A percentile compares a stretch with the other conserved stretches of the same genome.
Conservation (phyloP, 495 filamentous ascomycete genomes). For the Hypoxylon intermedium region DNA sequence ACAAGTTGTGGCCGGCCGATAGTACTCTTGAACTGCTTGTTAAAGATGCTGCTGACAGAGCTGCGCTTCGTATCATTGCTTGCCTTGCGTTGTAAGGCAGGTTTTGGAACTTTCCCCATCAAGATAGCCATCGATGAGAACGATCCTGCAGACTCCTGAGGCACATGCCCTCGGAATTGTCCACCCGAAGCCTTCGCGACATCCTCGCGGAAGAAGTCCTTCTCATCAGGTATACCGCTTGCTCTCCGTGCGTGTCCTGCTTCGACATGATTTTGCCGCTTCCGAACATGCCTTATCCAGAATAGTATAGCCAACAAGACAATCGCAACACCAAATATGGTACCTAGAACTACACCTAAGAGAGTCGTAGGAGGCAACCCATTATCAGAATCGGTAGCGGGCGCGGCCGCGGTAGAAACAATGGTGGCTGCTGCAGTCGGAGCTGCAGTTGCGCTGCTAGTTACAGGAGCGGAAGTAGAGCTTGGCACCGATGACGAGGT, state of each 20-base stretch:
- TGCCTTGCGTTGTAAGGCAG: slow-evolving; percentile 48
- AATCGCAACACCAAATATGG: slow-evolving; percentile 72
- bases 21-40: slow-evolving; percentile 59
- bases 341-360: slow-evolving; percentile 80
- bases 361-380: slow-evolving; percentile 63
- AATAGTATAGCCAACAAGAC: slow-evolving; percentile 74
- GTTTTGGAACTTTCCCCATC: slow-evolving; percentile 57
- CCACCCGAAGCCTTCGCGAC: slow-evolving; percentile 54
- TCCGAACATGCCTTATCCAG: slow-evolving; percentile 66
- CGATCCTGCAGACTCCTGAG: slow-evolving; percentile 55
- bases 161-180: slow-evolving; percentile 56
- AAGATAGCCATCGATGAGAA: slow-evolving; percentile 65
- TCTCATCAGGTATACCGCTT: slow-evolving; percentile 61
- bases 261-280: slow-evolving; percentile 53
- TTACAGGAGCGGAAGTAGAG: slow-evolving; percentile 38
- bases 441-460: slow-evolving; percentile 33
- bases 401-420: slow-evolving; percentile 12
- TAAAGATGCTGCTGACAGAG: slow-evolving; percentile 56
- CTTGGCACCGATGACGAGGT: slow-evolving; percentile 52
- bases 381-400: slow-evolving; percentile 26
- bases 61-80: slow-evolving; percentile 55
- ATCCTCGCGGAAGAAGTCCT: slow-evolving; percentile 63
- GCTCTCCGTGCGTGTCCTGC: slow-evolving; percentile 56
- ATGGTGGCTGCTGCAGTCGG: slow-evolving; percentile 46
- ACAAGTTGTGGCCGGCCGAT: slow-evolving; percentile 60